Conservation (phyloP, 2,329 filamentous ascomycete genomes). For the Sporothrix brasiliensis region DNA sequence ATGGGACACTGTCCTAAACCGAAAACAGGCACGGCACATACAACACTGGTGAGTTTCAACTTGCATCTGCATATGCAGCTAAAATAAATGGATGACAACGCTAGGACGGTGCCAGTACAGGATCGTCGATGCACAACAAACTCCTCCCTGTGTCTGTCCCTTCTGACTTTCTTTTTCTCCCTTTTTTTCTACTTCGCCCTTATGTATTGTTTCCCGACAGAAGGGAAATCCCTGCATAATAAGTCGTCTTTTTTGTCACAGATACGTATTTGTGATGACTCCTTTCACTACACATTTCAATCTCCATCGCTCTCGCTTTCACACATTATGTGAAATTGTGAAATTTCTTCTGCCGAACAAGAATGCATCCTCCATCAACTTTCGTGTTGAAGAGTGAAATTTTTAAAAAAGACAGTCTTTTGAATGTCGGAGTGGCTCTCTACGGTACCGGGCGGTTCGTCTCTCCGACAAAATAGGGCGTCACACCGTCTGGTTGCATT, state of each 20-base stretch:
- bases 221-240: constrained; percentile 15
- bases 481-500: no score
- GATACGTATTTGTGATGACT: not conserved
- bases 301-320: not conserved
- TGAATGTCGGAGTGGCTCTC: no score
- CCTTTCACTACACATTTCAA: not conserved
- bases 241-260: not conserved
- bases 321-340: not conserved
- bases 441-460: no score
- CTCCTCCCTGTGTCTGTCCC: not conserved
- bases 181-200: constrained; percentile 7
- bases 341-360: not conserved
- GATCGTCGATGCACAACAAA: constrained; percentile 21
- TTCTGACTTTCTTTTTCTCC: not conserved
- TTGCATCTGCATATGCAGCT: constrained; percentile 27
- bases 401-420: no score
- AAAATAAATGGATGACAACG: not conserved
- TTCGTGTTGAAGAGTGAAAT: no score
- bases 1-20: not conserved
- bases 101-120: constrained; percentile 11
- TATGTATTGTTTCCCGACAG: not conserved
- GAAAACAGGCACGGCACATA: constrained; percentile 12
- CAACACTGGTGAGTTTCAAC: constrained; percentile 11
- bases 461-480: no score
- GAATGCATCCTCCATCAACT: not conserved